A percentile compares a stretch with the other conserved stretches of the same genome.
These are phyloP conservation scores for Fomitiporia mediterranea DNA, from an alignment of 1,284 basidiomycete genomes.

Conservation along the genomic window DNA sequence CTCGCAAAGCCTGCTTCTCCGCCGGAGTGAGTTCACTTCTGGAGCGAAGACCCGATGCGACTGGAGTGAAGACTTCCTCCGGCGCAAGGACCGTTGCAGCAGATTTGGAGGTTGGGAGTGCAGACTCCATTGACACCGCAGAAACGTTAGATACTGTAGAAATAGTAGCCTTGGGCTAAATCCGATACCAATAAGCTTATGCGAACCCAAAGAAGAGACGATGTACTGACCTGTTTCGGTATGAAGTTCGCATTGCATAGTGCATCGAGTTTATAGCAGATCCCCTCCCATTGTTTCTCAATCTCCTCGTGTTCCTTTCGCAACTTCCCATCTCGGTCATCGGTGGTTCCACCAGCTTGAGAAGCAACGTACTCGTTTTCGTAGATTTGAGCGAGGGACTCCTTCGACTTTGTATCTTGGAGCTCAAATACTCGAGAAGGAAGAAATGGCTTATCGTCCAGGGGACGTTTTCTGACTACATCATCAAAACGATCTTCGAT, in stretches of 20 bases:
- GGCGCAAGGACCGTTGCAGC: conserved; percentile 85
- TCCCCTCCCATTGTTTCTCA: conserved; percentile 76
- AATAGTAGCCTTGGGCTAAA: conserved; percentile 85
- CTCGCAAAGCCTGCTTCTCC: conserved; percentile 73
- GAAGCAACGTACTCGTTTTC: conserved; percentile 85
- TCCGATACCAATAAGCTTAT: conserved; percentile 12
- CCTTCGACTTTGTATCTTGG: conserved; percentile 81
- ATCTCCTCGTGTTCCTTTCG: conserved; percentile 88
- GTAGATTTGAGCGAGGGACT: conserved; percentile 94
- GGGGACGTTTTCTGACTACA: conserved; percentile 74
- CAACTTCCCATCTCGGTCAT: conserved; percentile 87
- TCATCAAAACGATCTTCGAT: conserved; percentile 88
- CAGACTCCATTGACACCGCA: conserved; percentile 84
- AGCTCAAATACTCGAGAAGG: conserved; percentile 89
- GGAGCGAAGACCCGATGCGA: conserved; percentile 49
- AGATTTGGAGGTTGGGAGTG: conserved; percentile 80
- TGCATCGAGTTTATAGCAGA: conserved; percentile 90
- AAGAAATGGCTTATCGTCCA: conserved; percentile 85
- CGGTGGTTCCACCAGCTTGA: conserved; percentile 49
- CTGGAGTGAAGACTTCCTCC: conserved; percentile 81
- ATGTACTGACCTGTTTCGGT: conserved; percentile 76
- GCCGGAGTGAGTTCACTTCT: conserved; percentile 81
- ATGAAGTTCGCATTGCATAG: conserved; percentile 94
- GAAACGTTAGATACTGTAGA: conserved; percentile 84
- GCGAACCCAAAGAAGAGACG: background rate